Evolutionary conservation across 805 yeast genomes (phyloP).

Genomic region (Ogataea nakhonphanomensis): DNA sequence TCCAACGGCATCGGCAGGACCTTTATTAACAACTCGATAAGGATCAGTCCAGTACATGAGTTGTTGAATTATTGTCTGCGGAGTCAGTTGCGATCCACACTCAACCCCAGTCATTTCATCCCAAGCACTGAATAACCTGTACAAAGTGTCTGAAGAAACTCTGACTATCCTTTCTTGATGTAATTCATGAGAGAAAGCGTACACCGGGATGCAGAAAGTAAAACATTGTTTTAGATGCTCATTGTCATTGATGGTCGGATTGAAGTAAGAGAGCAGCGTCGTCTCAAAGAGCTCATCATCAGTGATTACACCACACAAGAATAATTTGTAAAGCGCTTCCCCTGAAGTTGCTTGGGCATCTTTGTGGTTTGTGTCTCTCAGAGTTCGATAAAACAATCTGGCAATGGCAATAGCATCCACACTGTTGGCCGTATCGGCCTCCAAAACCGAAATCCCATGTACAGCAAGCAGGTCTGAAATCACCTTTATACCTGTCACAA

Average conservation of each 20-base stretch:
- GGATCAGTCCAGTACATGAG: slow-evolving; percentile 87
- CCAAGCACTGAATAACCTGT: slow-evolving; percentile 47
- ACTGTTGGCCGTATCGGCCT: slow-evolving; percentile 46
- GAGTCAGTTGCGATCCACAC: slow-evolving; percentile 34
- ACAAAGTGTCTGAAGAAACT: slow-evolving; percentile 63
- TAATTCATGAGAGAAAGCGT: slow-evolving; percentile 66
- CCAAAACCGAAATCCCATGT: slow-evolving; percentile 69
- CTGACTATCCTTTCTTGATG: slow-evolving; percentile 68
- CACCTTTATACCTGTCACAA: slow-evolving; percentile 60
- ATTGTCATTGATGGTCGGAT: slow-evolving; percentile 60
- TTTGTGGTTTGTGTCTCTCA: slow-evolving; percentile 55
- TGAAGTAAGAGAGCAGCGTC: slow-evolving; percentile 69
- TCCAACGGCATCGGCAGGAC: slow-evolving; percentile 38
- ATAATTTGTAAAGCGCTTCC: slow-evolving; percentile 80
- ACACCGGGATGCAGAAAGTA: slow-evolving; percentile 85
- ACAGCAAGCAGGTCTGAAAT: slow-evolving; percentile 76
- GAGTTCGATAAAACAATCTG: slow-evolving; percentile 62
- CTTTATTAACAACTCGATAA: slow-evolving; percentile 49
- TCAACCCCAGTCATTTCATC: slow-evolving; percentile 37
- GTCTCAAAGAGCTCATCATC: slow-evolving; percentile 72
- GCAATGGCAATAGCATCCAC: slow-evolving; percentile 67
- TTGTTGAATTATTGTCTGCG: slow-evolving; percentile 61
- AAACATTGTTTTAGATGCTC: slow-evolving; percentile 72
- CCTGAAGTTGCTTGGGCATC: slow-evolving; percentile 77
- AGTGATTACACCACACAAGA: slow-evolving; percentile 68